Conservation (phyloP, 2,329 filamentous ascomycete genomes). For the Ramularia collo-cygni region DNA sequence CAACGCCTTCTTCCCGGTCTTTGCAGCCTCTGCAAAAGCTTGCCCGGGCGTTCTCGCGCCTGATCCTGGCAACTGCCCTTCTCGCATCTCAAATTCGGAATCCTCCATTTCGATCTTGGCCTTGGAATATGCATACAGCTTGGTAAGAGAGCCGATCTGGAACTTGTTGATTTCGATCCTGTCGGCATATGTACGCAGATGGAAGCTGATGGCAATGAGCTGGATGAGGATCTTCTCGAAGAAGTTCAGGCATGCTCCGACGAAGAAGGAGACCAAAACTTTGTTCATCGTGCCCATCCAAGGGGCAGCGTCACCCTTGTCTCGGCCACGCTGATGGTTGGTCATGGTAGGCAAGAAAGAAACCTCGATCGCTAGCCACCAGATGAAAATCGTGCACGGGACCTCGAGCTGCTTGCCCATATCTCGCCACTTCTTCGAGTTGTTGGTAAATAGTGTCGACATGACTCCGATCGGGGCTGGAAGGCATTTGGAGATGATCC, state of each 20-base stretch:
- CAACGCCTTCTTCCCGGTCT: conserved; percentile 67
- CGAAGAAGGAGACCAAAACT: conserved; percentile 77
- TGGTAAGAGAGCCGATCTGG: conserved; percentile 63
- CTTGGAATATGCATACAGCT: conserved; percentile 60
- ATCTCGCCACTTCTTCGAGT: conserved; percentile 87
- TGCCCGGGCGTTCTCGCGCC: conserved; percentile 69
- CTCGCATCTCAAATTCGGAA: conserved; percentile 63
- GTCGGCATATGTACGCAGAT: conserved; percentile 81
- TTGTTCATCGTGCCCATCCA: conserved; percentile 83
- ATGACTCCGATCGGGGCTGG: conserved; percentile 56
- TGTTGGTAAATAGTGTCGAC: conserved; percentile 74
- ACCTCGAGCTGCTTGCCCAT: conserved; percentile 80
- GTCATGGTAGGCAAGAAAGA: conserved; percentile 81
- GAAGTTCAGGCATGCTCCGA: conserved; percentile 72
- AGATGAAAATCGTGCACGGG: conserved; percentile 80
- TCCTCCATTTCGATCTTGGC: conserved; percentile 62
- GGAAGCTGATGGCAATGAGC: conserved; percentile 89
- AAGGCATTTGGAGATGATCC: conserved; percentile 57
- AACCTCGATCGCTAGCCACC: conserved; percentile 79
- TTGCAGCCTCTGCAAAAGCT: conserved; percentile 60
- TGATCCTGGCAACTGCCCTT: conserved; percentile 36
- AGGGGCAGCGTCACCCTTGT: conserved; percentile 40
- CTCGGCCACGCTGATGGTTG: conserved; percentile 52
- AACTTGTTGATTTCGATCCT: conserved; percentile 90
- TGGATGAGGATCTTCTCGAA: conserved; percentile 91